A percentile compares a stretch with the other conserved stretches of the same genome.
Evolutionary conservation across 208 protist species (phyloP).

Genomic region (Angomonas desouzai): DNA sequence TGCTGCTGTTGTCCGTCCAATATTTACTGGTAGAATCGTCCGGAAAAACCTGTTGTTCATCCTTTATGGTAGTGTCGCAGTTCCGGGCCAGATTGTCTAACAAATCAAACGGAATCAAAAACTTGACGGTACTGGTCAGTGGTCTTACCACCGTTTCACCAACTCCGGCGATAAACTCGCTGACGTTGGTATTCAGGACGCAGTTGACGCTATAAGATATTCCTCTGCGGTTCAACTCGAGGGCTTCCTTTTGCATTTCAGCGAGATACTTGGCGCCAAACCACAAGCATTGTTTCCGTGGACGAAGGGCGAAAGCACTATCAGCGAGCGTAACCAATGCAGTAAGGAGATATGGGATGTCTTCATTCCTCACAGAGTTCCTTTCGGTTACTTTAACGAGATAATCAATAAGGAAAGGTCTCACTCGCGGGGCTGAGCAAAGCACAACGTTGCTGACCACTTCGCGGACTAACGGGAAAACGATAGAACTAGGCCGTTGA

Average conservation of each 20-base stretch:
- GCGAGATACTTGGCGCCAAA: slow-evolving; percentile 31
- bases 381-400: slow-evolving; percentile 28
- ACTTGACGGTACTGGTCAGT: slow-evolving; percentile 32
- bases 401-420: slow-evolving; percentile 33
- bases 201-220: slow-evolving; percentile 30
- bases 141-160: slow-evolving; percentile 24
- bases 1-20: slow-evolving; percentile 29
- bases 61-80: slow-evolving; percentile 9
- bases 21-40: background rate
- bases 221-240: slow-evolving; percentile 38
- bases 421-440: slow-evolving; percentile 22
- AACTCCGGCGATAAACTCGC: slow-evolving; percentile 5
- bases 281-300: slow-evolving; percentile 38
- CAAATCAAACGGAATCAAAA: slow-evolving; percentile 64
- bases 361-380: slow-evolving; percentile 32
- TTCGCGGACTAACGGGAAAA: slow-evolving; percentile 45
- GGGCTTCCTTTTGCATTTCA: slow-evolving; percentile 53
- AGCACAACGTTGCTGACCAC: slow-evolving; percentile 49
- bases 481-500: slow-evolving; percentile 8
- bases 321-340: slow-evolving; percentile 49
- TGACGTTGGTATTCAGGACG: slow-evolving; percentile 15
- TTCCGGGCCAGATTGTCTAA: slow-evolving; percentile 74
- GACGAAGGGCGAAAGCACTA: slow-evolving; percentile 63
- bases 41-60: background rate
- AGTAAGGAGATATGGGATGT: slow-evolving; percentile 41